Percentiles rank a stretch among this genome's conserved stretches.
Conservation (phyloP, 2,329 filamentous ascomycete species). For the Trichoderma oligosporum region DNA sequence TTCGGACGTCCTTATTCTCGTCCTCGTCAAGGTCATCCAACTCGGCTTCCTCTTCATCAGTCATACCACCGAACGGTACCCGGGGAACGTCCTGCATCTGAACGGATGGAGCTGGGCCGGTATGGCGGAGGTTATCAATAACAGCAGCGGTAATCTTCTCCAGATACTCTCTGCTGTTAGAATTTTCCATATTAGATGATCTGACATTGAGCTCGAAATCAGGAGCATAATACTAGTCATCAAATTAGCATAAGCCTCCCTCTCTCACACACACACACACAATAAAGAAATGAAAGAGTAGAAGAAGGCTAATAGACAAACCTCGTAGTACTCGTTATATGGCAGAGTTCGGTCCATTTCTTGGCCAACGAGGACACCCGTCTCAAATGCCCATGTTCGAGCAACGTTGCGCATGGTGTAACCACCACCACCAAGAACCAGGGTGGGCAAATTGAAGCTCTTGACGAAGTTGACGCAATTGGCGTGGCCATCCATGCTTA, state of each 20-base stretch:
- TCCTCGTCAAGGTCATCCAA: constrained; percentile 74
- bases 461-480: constrained; percentile 93
- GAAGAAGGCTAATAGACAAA: constrained; percentile 33
- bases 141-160: constrained; percentile 77
- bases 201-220: constrained; percentile 89
- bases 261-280: no score
- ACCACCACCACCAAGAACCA: constrained; percentile 92
- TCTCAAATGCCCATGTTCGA: constrained; percentile 95
- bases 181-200: constrained; percentile 85
- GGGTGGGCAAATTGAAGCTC: constrained; percentile 73
- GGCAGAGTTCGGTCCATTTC: constrained; percentile 79
- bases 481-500: constrained; percentile 94
- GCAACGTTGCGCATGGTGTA: constrained; percentile 98
- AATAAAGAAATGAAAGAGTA: no score
- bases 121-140: constrained; percentile 81
- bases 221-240: constrained; percentile 74
- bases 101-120: constrained; percentile 81
- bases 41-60: constrained; percentile 64
- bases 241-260: constrained; percentile 24
- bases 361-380: constrained; percentile 79
- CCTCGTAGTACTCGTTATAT: constrained; percentile 93
- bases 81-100: constrained; percentile 78
- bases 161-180: constrained; percentile 78
- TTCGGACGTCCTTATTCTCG: constrained; percentile 76
- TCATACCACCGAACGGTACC: constrained; percentile 58